Percentiles rank a stretch among this genome's conserved stretches.
phyloP scores from a whole-genome alignment of 768 basidiomycete genomes.

The Mrakia frigida region DNA sequence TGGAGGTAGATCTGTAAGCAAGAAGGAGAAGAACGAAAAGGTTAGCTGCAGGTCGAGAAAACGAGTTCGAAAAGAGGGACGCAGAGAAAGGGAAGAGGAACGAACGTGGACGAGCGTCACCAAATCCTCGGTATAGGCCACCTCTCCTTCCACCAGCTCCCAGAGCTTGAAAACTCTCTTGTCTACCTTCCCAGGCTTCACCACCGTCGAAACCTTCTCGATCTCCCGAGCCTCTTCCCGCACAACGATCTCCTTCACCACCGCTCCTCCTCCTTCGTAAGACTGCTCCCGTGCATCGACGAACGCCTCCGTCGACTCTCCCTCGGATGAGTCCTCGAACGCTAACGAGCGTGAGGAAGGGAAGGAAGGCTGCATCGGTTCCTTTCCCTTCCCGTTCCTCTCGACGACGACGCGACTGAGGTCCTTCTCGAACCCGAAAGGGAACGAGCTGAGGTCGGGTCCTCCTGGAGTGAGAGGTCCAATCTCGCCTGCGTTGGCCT shows the following conservation, averaged over 20 bases:
- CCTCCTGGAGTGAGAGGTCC: conserved; percentile 13
- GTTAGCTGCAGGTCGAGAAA: not conserved
- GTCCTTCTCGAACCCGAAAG: not conserved
- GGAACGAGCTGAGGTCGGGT: conserved; percentile 11
- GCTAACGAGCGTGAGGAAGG: conserved; percentile 4
- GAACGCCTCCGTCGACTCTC: not conserved
- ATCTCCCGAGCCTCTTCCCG: not conserved
- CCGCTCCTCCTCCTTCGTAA: not conserved
- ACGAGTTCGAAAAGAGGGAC: too few species aligned
- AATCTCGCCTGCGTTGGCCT: not conserved
- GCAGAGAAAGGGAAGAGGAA: too few species aligned
- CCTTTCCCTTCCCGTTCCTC: not conserved
- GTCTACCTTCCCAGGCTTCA: conserved; percentile 4
- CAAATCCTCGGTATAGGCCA: conserved; percentile 27
- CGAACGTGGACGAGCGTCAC: conserved; percentile 31
- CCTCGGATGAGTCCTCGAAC: conserved; percentile 9
- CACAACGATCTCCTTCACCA: not conserved
- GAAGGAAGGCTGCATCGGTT: not conserved
- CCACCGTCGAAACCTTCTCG: not conserved
- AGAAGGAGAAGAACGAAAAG: not conserved
- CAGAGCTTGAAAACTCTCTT: conserved; percentile 27
- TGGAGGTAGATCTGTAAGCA: conserved; percentile 38
- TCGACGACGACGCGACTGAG: conserved; percentile 1
- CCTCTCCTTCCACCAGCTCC: conserved; percentile 32
- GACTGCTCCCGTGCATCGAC: conserved; percentile 3